Conservation (phyloP, 1,139 yeast genomes). For the Yamadazyma jaroonii region DNA sequence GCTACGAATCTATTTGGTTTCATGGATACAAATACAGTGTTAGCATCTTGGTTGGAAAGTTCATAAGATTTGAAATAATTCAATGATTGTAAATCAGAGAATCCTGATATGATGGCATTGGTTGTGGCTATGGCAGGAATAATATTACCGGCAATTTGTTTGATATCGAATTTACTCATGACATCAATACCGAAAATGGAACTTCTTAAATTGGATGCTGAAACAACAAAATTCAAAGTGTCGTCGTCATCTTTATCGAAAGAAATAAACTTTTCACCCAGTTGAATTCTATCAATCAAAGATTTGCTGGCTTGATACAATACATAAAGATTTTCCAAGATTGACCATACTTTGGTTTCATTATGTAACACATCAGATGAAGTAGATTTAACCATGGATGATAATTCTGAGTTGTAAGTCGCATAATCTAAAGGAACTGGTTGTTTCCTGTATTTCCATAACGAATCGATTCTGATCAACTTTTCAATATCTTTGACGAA, state of each 20-base stretch:
- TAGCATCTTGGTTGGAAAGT: slow-evolving; percentile 28
- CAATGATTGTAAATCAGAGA: slow-evolving; percentile 71
- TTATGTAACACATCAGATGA: slow-evolving; percentile 26
- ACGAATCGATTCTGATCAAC: slow-evolving; percentile 63
- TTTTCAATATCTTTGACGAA: slow-evolving; percentile 74
- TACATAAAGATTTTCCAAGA: slow-evolving; percentile 61
- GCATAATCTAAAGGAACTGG: slow-evolving; percentile 60
- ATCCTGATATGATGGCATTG: slow-evolving; percentile 91
- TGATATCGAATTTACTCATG: slow-evolving; percentile 82
- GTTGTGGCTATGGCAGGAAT: slow-evolving; percentile 99
- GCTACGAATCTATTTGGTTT: slow-evolving; percentile 69
- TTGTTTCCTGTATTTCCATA: slow-evolving; percentile 70
- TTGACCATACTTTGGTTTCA: slow-evolving; percentile 65
- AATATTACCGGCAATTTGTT: slow-evolving; percentile 95
- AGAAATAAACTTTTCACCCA: slow-evolving; percentile 46
- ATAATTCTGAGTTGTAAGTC: slow-evolving; percentile 15
- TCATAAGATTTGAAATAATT: slow-evolving; percentile 26
- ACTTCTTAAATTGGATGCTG: slow-evolving; percentile 85
- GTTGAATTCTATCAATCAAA: slow-evolving; percentile 49
- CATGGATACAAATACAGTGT: slow-evolving; percentile 65
- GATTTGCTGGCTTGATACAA: slow-evolving; percentile 49
- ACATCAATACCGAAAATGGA: slow-evolving; percentile 66
- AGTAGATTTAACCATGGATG: slow-evolving; percentile 10
- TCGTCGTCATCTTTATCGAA: slow-evolving; percentile 97
- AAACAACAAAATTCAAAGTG: slow-evolving; percentile 80